phyloP scores from a whole-genome alignment of 106 monocot genomes.

The Dioscorea zingiberensis region DNA sequence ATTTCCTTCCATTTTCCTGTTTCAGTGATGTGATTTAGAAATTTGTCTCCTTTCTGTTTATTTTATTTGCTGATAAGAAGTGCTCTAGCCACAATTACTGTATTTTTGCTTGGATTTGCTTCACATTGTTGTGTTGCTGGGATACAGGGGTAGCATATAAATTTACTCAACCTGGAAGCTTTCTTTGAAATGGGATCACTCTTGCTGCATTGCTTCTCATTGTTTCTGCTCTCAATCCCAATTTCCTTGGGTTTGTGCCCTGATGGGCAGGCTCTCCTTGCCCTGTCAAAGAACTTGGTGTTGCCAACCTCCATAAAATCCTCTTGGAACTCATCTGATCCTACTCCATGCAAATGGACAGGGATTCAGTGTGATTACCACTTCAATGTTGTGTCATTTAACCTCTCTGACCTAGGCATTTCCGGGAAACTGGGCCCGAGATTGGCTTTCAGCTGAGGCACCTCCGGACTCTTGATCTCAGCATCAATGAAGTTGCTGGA shows the following conservation, averaged over 20 bases:
- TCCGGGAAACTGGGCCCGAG: constrained; percentile 51
- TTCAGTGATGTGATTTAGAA: background rate
- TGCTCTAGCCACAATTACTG: too few relatives aligned
- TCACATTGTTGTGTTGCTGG: background rate
- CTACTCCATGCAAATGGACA: constrained; percentile 48
- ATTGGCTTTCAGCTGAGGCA: constrained; percentile 36
- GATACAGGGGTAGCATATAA: background rate
- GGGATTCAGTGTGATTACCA: constrained; percentile 31
- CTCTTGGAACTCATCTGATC: constrained; percentile 49
- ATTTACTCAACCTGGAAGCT: background rate
- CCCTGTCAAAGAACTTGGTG: constrained; percentile 33
- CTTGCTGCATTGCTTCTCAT: constrained; percentile 14
- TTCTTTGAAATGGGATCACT: constrained; percentile 18
- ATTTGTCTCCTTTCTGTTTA: background rate
- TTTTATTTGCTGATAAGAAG: too few relatives aligned
- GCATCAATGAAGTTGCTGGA: constrained; percentile 32
- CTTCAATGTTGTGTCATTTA: constrained; percentile 25
- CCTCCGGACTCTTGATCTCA: constrained; percentile 33
- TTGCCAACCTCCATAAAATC: constrained; percentile 36
- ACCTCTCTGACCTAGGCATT: constrained; percentile 22
- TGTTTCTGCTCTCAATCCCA: constrained; percentile 23
- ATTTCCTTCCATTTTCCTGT: background rate
- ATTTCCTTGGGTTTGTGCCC: constrained; percentile 27
- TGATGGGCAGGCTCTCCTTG: constrained; percentile 44
- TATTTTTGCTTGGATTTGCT: too few relatives aligned